Base-by-base conservation (phyloP, 352 stramenopile genomes). In the Pythium myriotylum region DNA sequence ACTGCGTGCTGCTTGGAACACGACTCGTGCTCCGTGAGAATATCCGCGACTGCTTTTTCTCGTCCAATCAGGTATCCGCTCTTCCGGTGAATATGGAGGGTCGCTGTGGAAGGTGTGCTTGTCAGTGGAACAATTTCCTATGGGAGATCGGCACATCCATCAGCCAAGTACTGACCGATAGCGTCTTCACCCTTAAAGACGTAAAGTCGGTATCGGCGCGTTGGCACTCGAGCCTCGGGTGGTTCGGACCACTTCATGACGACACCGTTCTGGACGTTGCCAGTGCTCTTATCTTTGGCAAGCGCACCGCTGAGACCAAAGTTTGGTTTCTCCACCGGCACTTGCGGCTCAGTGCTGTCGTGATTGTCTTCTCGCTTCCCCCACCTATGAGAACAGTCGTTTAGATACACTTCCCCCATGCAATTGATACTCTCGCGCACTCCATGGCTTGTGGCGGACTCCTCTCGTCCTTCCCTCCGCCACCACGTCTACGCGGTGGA, bases 1-100 rank as follows among this genome's bases (percentile, higher is more conserved):
- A 99, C 97, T 1, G 96, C 96, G 72, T 99, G 97, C 80, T 99
- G 97, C 54, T 97, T 98, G 3, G 92, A 98, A 74, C 96, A 96
- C 39, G 85, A 98, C 43, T 83, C 82, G 82, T 99, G 97, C 56
- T 97, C 81, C 26, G 98, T 89, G 24, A 93, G 73, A 54, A 99
- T 96, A 61, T 99, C 97, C 1, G 88, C 89, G 24, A 99, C 94
- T 10, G 88, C 86, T 51, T 88, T 90, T 60, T 99, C 96, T 8
- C 96, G 83, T 14, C 97, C 97, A 22, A 98, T 68, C 6, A 98
- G 84, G 68, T 96, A 98, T n/a, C 89, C 89, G 37, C 89, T 98
- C 83, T 99, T 97, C 49, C 94, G 85, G 65, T 97, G 90, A 55
- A 99, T 87, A 72, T 99, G 92, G 29, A 99, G 81, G 37, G 91